Conservation (phyloP, 1,284 basidiomycete species). For the Porodaedalea pini region DNA sequence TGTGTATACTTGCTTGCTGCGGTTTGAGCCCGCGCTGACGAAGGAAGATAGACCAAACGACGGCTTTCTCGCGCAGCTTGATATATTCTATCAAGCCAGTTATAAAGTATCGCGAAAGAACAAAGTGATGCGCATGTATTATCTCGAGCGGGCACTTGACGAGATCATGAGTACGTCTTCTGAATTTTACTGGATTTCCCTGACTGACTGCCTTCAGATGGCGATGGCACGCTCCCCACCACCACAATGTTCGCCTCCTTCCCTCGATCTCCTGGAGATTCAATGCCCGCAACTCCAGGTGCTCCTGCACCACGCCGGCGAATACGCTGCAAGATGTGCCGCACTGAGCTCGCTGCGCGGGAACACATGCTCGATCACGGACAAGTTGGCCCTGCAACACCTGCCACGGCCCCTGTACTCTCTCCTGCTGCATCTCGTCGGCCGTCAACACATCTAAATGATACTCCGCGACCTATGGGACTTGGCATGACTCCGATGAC, state of each 20-base stretch:
- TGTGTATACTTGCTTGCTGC: slow-evolving; percentile 36
- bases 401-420: slow-evolving; percentile 36
- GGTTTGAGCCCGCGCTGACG: not conserved
- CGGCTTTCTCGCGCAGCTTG: slow-evolving; percentile 74
- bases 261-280: slow-evolving; percentile 63
- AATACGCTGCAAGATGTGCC: slow-evolving; percentile 83
- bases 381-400: slow-evolving; percentile 64
- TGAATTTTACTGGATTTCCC: not conserved
- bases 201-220: slow-evolving; percentile 44
- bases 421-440: slow-evolving; percentile 52
- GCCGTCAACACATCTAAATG: slow-evolving; percentile 30
- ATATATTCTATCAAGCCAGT: slow-evolving; percentile 69
- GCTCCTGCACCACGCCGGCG: slow-evolving; percentile 43
- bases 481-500: slow-evolving; percentile 11
- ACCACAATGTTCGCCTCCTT: slow-evolving; percentile 74
- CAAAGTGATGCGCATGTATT: slow-evolving; percentile 74
- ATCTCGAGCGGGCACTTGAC: slow-evolving; percentile 69
- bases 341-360: slow-evolving; percentile 80
- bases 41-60: slow-evolving; percentile 65
- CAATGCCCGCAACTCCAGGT: slow-evolving; percentile 56
- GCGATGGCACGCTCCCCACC: slow-evolving; percentile 61
- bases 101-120: slow-evolving; percentile 68
- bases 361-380: slow-evolving; percentile 94
- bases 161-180: slow-evolving; percentile 69
- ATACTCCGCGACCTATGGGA: slow-evolving; percentile 3